Evolutionary conservation across 2,329 filamentous ascomycete species (phyloP), one percentile per base, ranked within the genome.

Genomic region (Scopulariopsis brevicaulis): DNA sequence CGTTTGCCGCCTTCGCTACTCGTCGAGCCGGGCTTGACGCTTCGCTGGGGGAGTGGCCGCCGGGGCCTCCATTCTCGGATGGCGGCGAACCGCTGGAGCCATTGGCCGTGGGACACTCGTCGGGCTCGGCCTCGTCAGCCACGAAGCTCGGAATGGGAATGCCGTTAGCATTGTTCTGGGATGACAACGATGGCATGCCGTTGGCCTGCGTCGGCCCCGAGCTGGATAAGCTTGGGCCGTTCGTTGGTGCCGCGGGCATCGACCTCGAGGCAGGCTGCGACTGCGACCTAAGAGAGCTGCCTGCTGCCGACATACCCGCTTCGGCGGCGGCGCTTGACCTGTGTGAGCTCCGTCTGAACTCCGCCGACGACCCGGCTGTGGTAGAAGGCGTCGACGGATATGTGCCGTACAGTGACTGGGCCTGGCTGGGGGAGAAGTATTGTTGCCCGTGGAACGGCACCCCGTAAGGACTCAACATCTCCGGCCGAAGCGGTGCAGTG

Each of bases 221-320:
- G 53, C 48, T 59, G 22, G 54, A 53, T 58, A 65, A 58, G 59
- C 32, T 40, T 11, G 28, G n/a, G 37, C 55, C 28, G 22, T 15
- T 18, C 15, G 46, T 66, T 63, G 11, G 63, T 67, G 59, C 69
- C 67, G 37, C 60, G 65, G 57, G 64, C 70, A 61, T 59, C 58
- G 73, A 71, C 34, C 81, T 74, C 37, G 80, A 78, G 2, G 83
- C 82, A 25, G 83, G 83, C 65, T 86, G 83, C n/a, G 83, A 86
- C 65, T 86, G 83, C 28, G 83, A 86, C 62, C 83, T 77, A 60
- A 84, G 67, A n/a, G 81, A 73, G 63, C 82, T 80, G 58, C 74
- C 79, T 28, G 80, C 74, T 56, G 75, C 69, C 43, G 73, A 69
- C 20, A 71, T 65, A 11, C 74, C 74, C 15, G 75, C 67, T 40